Percentiles rank a stretch among this genome's conserved stretches.
Evolutionary conservation across 2,329 filamentous ascomycete species (phyloP).

Genomic region (Lachnellula willkommii): DNA sequence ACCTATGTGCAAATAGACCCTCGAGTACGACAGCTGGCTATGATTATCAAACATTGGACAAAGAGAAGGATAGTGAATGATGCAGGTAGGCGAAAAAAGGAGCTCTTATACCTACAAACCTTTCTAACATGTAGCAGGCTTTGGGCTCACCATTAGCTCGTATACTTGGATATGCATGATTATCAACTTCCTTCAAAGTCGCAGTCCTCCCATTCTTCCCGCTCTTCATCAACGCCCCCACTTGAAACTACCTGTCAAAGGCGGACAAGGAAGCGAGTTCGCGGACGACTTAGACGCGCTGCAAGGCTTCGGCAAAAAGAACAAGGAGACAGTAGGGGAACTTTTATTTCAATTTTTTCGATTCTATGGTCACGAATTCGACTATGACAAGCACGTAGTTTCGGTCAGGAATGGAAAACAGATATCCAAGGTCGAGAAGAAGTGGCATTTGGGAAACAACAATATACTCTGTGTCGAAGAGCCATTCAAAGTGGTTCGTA

Average conservation of each 20-base stretch:
- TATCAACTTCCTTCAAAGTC: slow-evolving; percentile 88
- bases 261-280: slow-evolving; percentile 69
- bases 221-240: slow-evolving; percentile 71
- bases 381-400: slow-evolving; percentile 78
- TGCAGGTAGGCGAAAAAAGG: slow-evolving; percentile 65
- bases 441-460: slow-evolving; percentile 74
- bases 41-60: slow-evolving; percentile 98
- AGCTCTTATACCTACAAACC: slow-evolving; percentile 2
- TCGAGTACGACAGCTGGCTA: slow-evolving; percentile 83
- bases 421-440: slow-evolving; percentile 77
- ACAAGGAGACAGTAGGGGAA: slow-evolving; percentile 75
- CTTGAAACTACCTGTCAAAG: slow-evolving; percentile 53
- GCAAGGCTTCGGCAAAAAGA: slow-evolving; percentile 67
- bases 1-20: slow-evolving; percentile 93
- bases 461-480: slow-evolving; percentile 93
- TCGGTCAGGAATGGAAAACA: slow-evolving; percentile 79
- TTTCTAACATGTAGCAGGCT: slow-evolving; percentile 50
- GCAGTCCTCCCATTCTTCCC: slow-evolving; percentile 77
- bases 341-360: slow-evolving; percentile 95
- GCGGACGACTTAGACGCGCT: slow-evolving; percentile 79
- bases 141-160: slow-evolving; percentile 90
- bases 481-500: slow-evolving; percentile 84
- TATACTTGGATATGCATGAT: slow-evolving; percentile 99
- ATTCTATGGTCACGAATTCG: slow-evolving; percentile 87
- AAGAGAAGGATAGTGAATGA: slow-evolving; percentile 89